phyloP scores from a whole-genome alignment of 176 grass and related monocot species.

The Rhynchospora tenuis region DNA sequence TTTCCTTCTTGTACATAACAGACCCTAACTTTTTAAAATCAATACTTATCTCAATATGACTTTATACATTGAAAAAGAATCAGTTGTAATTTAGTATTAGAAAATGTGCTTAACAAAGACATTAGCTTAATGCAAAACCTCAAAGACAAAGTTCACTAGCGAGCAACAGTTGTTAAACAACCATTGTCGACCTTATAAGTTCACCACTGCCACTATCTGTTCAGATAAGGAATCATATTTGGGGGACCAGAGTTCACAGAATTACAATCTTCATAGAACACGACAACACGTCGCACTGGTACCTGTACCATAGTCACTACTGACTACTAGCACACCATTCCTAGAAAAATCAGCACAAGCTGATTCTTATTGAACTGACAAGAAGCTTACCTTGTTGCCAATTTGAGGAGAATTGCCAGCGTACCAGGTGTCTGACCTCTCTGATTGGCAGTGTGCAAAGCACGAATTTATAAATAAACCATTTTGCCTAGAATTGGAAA shows the following conservation, averaged over 20 bases:
- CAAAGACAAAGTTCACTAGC: neutral
- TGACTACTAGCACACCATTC: neutral
- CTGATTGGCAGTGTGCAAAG: slow-evolving; percentile 96
- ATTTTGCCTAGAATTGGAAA: slow-evolving; percentile 56
- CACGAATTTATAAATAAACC: slow-evolving; percentile 95
- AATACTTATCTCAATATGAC: neutral
- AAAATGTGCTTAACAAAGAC: neutral
- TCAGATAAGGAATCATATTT: neutral
- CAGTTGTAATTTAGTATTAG: neutral
- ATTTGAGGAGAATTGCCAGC: slow-evolving; percentile 60
- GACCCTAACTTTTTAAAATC: neutral
- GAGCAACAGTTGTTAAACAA: neutral
- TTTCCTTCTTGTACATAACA: neutral
- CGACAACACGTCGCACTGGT: neutral
- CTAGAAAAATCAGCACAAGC: neutral
- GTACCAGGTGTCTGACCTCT: slow-evolving; percentile 88
- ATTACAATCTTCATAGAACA: slow-evolving; percentile 2
- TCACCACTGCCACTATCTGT: neutral
- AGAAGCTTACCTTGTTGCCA: slow-evolving; percentile 66
- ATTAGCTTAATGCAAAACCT: neutral
- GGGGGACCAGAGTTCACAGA: neutral
- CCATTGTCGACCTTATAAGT: neutral
- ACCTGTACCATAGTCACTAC: neutral
- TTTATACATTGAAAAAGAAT: neutral
- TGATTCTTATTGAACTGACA: neutral